Evolutionary conservation across 1,139 yeast species (phyloP), one percentile per base, ranked within the genome.

Genomic region (Groenewaldozyma sp.): DNA sequence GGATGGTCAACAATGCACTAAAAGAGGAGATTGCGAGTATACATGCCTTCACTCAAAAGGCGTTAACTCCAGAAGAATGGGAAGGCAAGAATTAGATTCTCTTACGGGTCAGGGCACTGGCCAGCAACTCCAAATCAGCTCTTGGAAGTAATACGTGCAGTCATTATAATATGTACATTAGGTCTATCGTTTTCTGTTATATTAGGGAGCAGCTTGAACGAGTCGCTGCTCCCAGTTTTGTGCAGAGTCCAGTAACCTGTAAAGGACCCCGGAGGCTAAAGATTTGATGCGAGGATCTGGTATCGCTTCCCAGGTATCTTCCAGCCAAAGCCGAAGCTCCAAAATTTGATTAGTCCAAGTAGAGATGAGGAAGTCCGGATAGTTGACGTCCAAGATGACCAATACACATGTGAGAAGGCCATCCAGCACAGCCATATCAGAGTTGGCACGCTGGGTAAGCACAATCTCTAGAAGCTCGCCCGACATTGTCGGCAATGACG

Each of bases 21-120:
- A 79, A 78, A 54, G 86, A 80, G 14, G 95, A 88, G 57, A 84
- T 91, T 34, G 80, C 84, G 1, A 64, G 71, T 4, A 87, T 91
- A 34, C 98, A 91, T 63, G 98, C 98, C 0, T 93, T 91, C 59
- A 86, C 96, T 1, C 96, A 46, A 46, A 46, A 44, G 37, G 39
- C 31, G 7, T 47, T 38, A 20, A 45, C 49, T n/a, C 48, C 52
- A 3, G 46, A 43, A 14, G 48, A 47, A 28, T 48, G 49, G 48
- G 40, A 37, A 14, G 22, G 28, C 17, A 37, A 42, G 28, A 26
- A 29, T 27, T 18, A 19, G 20, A n/a, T n/a, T n/a, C n/a, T n/a
- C 11, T 17, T 19, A 13, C n/a, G 21, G 16, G n/a, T n/a, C n/a
- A n/a, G n/a, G n/a, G n/a, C n/a, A n/a, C n/a, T n/a, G n/a, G n/a